Evolutionary conservation across 768 basidiomycete genomes (phyloP).

Genomic region (Holtermanniella nyarrowii): DNA sequence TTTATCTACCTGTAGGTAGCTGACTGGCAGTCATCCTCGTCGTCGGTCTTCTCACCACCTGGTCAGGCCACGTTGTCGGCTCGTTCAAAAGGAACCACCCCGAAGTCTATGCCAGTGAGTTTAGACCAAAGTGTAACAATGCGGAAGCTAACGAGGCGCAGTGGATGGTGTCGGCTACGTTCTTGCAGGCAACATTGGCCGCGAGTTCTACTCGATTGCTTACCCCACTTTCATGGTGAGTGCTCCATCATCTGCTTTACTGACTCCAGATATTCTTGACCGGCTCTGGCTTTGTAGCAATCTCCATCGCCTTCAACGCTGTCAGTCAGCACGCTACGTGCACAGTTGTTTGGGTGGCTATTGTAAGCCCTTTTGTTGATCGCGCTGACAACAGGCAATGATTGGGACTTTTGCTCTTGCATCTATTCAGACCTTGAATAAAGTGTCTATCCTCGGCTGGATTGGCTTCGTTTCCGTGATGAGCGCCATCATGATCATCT

Average conservation of each 20-base stretch:
- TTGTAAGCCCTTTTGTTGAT: neutral
- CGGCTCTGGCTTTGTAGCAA: constrained; percentile 13
- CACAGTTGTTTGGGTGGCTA: constrained; percentile 4
- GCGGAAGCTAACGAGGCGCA: too few species aligned
- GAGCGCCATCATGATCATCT: constrained; percentile 9
- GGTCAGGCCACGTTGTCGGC: constrained; percentile 18
- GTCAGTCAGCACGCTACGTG: constrained; percentile 7
- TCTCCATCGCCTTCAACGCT: neutral
- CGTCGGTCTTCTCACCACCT: constrained; percentile 17
- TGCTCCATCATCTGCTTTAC: too few species aligned
- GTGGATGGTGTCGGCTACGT: constrained; percentile 23
- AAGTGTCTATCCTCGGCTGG: constrained; percentile 11
- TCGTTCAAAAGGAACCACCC: constrained; percentile 27
- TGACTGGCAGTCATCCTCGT: constrained; percentile 10
- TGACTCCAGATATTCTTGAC: constrained; percentile 22
- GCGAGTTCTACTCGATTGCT: constrained; percentile 22
- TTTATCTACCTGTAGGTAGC: neutral
- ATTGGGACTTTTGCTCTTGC: constrained; percentile 7
- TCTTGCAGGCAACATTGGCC: constrained; percentile 16
- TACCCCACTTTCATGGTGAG: constrained; percentile 29
- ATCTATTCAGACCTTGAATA: constrained; percentile 14
- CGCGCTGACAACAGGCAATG: neutral
- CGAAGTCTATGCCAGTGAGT: constrained; percentile 11
- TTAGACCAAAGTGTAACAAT: too few species aligned
- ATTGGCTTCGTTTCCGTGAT: constrained; percentile 12